Evolutionary conservation across 2,329 filamentous ascomycete species (phyloP), one percentile per base, ranked within the genome.

Genomic region (Taxawa tesnikishii): DNA sequence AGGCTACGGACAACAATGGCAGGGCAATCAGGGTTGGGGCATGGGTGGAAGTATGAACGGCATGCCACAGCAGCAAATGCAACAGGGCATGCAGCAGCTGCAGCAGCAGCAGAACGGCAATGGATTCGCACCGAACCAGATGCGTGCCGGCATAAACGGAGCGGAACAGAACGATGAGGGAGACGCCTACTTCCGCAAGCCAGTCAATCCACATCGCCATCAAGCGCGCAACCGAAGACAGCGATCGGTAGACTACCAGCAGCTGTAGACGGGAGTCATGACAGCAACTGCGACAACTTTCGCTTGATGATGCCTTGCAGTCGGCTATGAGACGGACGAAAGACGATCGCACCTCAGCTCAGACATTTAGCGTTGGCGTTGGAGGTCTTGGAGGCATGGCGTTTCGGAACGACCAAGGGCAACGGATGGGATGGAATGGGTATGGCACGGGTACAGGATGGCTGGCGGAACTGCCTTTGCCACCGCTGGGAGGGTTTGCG

Each of bases 181-280:
- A 36, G 83, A 85, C 38, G 83, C 90, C 5, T 98, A 98, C 59
- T 92, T 96, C 55, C 74, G 90, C 36, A 88, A 94, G 55, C 90
- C 90, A 0, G 83, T 96, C 40, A 98, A 98, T 52, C 88, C 87
- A 3, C 83, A 94, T 51, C 75, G 90, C 31, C 83, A 90, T 51
- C 79, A 87, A 55, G 83, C 85, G 49, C 73, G 81, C 47, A 78
- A 84, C 47, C 74, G 79, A 42, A 70, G 83, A 46, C 38, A 38
- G 27, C 72, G 90, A 34, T 87, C 87, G 8, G 90, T 83, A 53
- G 90, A 98, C 59, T 96, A 90, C 55, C 73, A 83, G 42, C 83
- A 93, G 62, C 66, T 94, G 29, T 87, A 23, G n/a, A 23, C 8
- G 19, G 2, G 19, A 8, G n/a, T n/a, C n/a, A n/a, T n/a, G n/a